Base-by-base conservation (phyloP, 1,284 basidiomycete genomes). In the Mycosarcoma mackinlayi region DNA sequence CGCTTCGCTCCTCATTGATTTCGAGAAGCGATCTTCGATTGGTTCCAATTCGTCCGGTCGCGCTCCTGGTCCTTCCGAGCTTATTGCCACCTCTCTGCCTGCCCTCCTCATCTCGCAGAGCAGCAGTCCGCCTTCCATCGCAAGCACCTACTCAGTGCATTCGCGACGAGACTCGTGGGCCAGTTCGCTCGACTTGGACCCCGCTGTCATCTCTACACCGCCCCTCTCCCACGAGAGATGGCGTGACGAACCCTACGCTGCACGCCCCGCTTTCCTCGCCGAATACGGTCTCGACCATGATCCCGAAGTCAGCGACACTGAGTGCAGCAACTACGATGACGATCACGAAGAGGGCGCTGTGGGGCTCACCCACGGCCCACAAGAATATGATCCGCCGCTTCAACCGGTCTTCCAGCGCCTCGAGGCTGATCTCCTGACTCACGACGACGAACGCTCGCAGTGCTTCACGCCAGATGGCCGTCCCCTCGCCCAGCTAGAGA, bases 361-460 rank as follows among this genome's bases (percentile, higher is more conserved):
- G n/a, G 21, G 16, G 16, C 21, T 25, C 52, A 3, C 25, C 41
- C 11, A 2, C 23, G 8, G 31, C 44, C 46, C n/a, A 2, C 41
- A 35, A 9, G 38, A 61, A 6, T 23, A 54, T 4, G 37, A 59
- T 47, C 27, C 42, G 19, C 35, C 51, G 18, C 24, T 56, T 10
- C 50, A 59, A 38, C 54, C 65, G 8, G 50, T 69, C 51, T 69
- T 69, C 34, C 54, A 69, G 30, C 59, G 60, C 44, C 57, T 69
- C 28, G 66, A 69, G 25, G 51, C 66, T 10, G 66, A 63, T 25
- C 18, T 58, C 30, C 23, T 50, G 51, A 5, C 30, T 45, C n/a
- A 40, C 16, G 47, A 25, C 37, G 47, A 65, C 13, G 40, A 41
- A 37, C 24, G 13, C 31, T 30, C 47, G 19, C 37, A 48, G 41